These are phyloP conservation scores for Malania oleifera DNA, from an alignment of 164 flowering plant species.

Conservation along the genomic window DNA sequence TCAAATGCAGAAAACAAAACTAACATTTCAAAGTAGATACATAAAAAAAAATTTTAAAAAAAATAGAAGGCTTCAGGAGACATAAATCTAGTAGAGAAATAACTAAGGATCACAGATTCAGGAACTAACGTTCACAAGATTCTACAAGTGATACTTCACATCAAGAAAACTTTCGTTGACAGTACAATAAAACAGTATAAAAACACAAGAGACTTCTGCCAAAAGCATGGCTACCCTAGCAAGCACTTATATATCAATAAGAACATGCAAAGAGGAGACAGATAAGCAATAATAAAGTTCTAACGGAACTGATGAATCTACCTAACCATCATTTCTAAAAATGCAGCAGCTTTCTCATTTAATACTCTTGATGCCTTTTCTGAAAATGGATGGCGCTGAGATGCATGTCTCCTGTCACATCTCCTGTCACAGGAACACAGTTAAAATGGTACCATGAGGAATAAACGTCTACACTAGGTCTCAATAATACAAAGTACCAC, in stretches of 20 bases:
- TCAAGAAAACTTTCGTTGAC: too few species aligned
- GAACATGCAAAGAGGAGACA: neutral
- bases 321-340: slow-evolving; percentile 49
- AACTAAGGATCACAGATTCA: too few species aligned
- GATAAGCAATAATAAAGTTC: neutral
- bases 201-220: neutral
- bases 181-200: too few species aligned
- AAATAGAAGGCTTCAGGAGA: too few species aligned
- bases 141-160: too few species aligned
- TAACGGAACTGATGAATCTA: slow-evolving; percentile 8
- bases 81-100: too few species aligned
- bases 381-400: slow-evolving; percentile 18
- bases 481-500: neutral
- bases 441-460: neutral
- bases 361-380: slow-evolving; percentile 22
- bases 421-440: slow-evolving; percentile 29
- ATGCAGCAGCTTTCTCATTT: slow-evolving; percentile 44
- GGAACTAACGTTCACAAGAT: too few species aligned
- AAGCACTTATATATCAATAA: neutral
- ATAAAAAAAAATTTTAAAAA: too few species aligned
- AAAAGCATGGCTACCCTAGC: neutral
- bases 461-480: neutral
- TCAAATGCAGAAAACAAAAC: too few species aligned
- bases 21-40: too few species aligned
- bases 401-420: slow-evolving; percentile 34